Conservation (phyloP, 1,139 yeast species). For the Suhomyces anneliseae region DNA sequence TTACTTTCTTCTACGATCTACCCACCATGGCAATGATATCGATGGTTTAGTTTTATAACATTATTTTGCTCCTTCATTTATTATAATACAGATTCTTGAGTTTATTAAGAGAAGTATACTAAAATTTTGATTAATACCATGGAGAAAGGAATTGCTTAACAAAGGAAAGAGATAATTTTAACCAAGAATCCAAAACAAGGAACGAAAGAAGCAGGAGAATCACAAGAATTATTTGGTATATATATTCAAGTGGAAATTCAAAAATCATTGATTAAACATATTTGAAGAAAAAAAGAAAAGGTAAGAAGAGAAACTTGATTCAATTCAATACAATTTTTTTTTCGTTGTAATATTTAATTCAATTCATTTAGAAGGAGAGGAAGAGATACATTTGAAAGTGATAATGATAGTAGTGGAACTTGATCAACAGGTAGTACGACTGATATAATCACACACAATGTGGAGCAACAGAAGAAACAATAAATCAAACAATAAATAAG, state of each 20-base stretch:
- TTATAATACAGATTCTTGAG: constrained; percentile 5
- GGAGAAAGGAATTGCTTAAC: constrained; percentile 7
- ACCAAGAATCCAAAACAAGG: constrained; percentile 3
- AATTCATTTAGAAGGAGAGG: not conserved
- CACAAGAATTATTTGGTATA: not conserved
- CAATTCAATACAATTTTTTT: not conserved
- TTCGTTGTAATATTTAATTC: not conserved
- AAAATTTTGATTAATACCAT: constrained; percentile 9
- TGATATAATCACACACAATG: constrained; percentile 7
- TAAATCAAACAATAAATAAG: constrained; percentile 9
- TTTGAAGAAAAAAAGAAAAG: not conserved
- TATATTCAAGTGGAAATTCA: not conserved
- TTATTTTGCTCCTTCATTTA: constrained; percentile 3
- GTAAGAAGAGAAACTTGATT: no score
- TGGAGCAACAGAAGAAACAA: constrained; percentile 4
- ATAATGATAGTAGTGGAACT: constrained; percentile 1
- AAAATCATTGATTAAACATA: not conserved
- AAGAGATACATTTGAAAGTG: not conserved
- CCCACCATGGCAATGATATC: no score
- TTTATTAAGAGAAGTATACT: constrained; percentile 7
- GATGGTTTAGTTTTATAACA: no score
- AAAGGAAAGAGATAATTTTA: constrained; percentile 1
- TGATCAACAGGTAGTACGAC: constrained; percentile 8
- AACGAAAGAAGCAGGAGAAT: not conserved
- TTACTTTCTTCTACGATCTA: no score